These are phyloP conservation scores for Lichtheimia corymbifera DNA, from an alignment of 371 early-diverging fungal genomes.

Conservation along the genomic window DNA sequence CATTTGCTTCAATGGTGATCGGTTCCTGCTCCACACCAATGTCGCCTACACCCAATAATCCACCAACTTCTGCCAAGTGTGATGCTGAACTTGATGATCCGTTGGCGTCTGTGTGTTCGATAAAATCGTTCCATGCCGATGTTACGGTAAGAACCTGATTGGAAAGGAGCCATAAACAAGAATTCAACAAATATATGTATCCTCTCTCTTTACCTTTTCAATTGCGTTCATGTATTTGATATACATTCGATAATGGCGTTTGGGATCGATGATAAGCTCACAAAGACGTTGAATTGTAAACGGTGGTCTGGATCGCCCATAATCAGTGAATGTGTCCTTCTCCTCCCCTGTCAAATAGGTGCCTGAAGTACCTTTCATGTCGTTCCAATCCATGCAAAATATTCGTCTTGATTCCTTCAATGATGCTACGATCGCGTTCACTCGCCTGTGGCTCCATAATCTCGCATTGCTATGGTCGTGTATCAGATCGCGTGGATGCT, in stretches of 20 bases:
- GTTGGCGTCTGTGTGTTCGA: slow-evolving; percentile 15
- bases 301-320: slow-evolving; percentile 34
- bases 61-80: neutral
- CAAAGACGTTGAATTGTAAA: slow-evolving; percentile 64
- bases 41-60: slow-evolving; percentile 6
- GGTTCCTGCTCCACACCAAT: slow-evolving; percentile 26
- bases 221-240: slow-evolving; percentile 61
- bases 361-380: slow-evolving; percentile 29
- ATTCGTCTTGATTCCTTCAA: slow-evolving; percentile 24
- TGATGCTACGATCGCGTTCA: slow-evolving; percentile 8
- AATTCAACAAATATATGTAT: neutral
- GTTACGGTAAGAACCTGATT: slow-evolving; percentile 36
- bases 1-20: slow-evolving; percentile 16
- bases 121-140: slow-evolving; percentile 38
- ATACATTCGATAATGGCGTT: slow-evolving; percentile 51
- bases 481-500: neutral
- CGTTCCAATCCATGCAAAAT: slow-evolving; percentile 32
- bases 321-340: neutral
- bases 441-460: slow-evolving; percentile 25
- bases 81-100: slow-evolving; percentile 8
- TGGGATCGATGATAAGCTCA: slow-evolving; percentile 50
- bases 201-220: slow-evolving; percentile 45
- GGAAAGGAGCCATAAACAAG: neutral
- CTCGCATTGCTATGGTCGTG: slow-evolving; percentile 28
- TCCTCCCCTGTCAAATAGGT: neutral